Base-by-base conservation (phyloP, 306 rosid species). In the Pueraria montana region DNA sequence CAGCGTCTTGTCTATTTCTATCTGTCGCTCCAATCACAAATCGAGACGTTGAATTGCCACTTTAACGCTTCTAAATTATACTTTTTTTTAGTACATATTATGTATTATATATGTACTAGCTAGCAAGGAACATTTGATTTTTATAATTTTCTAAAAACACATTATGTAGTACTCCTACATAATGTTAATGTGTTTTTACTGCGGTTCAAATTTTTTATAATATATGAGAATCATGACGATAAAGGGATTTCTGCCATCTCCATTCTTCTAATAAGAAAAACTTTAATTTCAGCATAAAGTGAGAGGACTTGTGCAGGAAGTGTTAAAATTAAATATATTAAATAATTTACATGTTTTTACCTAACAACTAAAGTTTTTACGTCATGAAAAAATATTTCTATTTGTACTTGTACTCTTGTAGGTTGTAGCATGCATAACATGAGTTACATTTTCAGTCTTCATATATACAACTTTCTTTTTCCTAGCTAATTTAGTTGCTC, bases 1-100 rank as follows among this genome's bases (percentile, higher is more conserved):
- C 74, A 56, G 23, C 26, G 58, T 46, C 32, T 55, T 49, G 87
- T 79, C 87, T 45, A 12, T 73, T 84, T 79, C 87, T 43, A 24
- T 30, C 50, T 42, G 64, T 8, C 34, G 77, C 46, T 64, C 61
- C 71, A 6, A 30, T 78, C 72, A 72, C 61, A 36, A 24, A 7
- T 4, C 34, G 27, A 13, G 38, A 43, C 56, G 66, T 48, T 20
- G 2, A 17, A 52, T 40, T 40, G 49, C 67, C 53, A 46, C 65
- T 66, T 27, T 27, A 83, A 83, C 58, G 58, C 56, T 46, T 46
- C n/a, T 42, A 43, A 36, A 2, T 36, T 36, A 0, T 4, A 36
- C 32, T 27, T 27, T 27, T 27, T 27, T 27, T n/a, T n/a, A n/a
- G 34, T 30, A 30, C 34, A 30, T 30, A 30, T 30, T 36, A 36